Conservation (phyloP, 208 protist genomes). For the Crithidia expoeki region DNA sequence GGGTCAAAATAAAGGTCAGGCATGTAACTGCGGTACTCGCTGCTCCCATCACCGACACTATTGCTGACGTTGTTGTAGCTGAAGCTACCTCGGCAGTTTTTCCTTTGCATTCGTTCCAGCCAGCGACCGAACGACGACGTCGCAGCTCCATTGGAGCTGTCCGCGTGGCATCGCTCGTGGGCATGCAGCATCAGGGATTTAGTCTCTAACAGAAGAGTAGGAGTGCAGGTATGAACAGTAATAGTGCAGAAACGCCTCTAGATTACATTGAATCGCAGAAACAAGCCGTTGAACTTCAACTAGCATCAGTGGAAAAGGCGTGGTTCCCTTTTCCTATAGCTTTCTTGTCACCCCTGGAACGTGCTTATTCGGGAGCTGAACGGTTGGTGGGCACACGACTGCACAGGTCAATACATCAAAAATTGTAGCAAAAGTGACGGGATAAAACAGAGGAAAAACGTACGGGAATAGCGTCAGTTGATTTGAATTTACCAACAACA, state of each 20-base stretch:
- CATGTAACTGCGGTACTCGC: neutral
- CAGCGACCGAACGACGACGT: slow-evolving; percentile 19
- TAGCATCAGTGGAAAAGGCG: neutral
- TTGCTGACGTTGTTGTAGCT: neutral
- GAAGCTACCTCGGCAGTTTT: neutral
- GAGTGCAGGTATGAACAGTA: slow-evolving; percentile 6
- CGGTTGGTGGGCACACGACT: no score
- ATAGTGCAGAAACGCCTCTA: neutral
- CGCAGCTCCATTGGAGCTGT: neutral
- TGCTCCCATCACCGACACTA: neutral
- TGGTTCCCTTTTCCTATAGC: no score
- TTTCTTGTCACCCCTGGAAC: no score
- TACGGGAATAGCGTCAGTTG: no score
- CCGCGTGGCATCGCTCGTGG: neutral
- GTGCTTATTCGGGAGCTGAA: no score
- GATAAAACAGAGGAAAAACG: no score
- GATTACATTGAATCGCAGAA: neutral
- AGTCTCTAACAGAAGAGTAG: slow-evolving; percentile 3
- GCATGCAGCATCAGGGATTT: neutral
- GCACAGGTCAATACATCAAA: no score
- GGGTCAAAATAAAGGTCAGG: slow-evolving; percentile 2
- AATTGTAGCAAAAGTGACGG: no score
- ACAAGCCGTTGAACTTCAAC: no score
- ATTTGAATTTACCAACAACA: no score
- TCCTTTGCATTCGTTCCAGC: slow-evolving; percentile 11